Evolutionary conservation across 768 basidiomycete species (phyloP).

Genomic region (Lactarius sp.): DNA sequence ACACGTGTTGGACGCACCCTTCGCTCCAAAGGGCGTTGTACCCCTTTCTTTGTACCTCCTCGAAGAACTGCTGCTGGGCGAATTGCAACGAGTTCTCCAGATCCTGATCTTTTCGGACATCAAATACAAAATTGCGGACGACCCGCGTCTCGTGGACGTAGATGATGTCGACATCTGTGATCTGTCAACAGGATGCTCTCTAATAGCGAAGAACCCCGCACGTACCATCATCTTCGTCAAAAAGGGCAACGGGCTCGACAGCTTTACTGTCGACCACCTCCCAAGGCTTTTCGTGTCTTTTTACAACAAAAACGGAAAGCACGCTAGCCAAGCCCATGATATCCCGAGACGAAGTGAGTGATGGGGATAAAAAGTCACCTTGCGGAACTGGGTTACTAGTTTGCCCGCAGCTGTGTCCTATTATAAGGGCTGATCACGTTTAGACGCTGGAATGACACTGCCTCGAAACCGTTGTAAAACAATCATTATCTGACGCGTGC

Average conservation of each 20-base stretch:
- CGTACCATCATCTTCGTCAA: conserved; percentile 55
- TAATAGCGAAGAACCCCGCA: conserved; percentile 2
- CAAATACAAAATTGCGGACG: conserved; percentile 59
- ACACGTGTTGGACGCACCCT: conserved; percentile 42
- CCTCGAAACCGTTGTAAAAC: neutral
- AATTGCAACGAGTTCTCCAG: conserved; percentile 53
- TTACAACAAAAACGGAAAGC: conserved; percentile 41
- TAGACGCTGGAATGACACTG: conserved; percentile 23
- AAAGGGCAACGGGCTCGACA: conserved; percentile 61
- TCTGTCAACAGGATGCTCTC: neutral
- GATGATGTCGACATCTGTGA: conserved; percentile 53
- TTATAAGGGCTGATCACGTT: conserved; percentile 12
- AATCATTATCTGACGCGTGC: neutral
- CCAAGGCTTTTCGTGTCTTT: conserved; percentile 58
- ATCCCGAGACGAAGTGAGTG: conserved; percentile 7
- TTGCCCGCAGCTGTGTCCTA: neutral
- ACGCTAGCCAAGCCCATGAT: conserved; percentile 26
- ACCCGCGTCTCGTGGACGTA: conserved; percentile 50
- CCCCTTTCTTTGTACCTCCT: conserved; percentile 48
- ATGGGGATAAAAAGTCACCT: neutral
- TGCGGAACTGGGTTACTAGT: neutral
- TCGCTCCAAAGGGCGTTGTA: conserved; percentile 64
- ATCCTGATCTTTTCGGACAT: conserved; percentile 47
- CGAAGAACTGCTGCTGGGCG: conserved; percentile 58
- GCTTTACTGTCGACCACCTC: conserved; percentile 67